Evolutionary conservation across 108 stramenopile genomes (phyloP).

Genomic region (Bacterosira constricta): DNA sequence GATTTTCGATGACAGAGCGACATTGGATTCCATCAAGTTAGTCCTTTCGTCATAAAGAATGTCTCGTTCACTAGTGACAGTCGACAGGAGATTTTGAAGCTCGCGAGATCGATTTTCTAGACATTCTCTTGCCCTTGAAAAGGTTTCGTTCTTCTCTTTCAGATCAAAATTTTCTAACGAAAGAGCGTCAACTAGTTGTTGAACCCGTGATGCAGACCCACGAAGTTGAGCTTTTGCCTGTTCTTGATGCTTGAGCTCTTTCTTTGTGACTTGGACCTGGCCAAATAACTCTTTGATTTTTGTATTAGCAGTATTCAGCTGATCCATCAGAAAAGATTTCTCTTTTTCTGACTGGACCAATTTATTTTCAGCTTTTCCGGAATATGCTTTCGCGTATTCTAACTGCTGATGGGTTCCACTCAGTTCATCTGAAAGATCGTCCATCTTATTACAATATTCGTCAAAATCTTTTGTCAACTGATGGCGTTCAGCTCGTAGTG

Average conservation of each 20-base stretch:
- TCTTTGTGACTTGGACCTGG: conserved; percentile 30
- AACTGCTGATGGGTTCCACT: neutral
- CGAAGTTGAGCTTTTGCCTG: conserved; percentile 28
- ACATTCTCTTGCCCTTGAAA: neutral
- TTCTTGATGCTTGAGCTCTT: conserved; percentile 17
- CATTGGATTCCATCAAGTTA: conserved; percentile 13
- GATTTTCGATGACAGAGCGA: neutral
- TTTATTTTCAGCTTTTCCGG: neutral
- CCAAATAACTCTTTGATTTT: conserved; percentile 10
- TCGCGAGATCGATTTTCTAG: conserved; percentile 16
- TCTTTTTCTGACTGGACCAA: conserved; percentile 15
- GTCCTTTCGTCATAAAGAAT: neutral
- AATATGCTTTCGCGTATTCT: neutral
- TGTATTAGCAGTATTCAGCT: conserved; percentile 4
- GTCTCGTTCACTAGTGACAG: conserved; percentile 14
- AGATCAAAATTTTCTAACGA: conserved; percentile 27
- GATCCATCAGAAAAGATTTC: neutral
- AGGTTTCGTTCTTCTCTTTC: conserved; percentile 27
- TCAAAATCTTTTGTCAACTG: neutral
- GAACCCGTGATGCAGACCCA: conserved; percentile 15
- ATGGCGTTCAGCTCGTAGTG: neutral
- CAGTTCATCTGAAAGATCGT: conserved; percentile 2
- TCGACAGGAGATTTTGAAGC: conserved; percentile 12
- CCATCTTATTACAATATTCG: neutral
- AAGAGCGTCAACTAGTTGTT: conserved; percentile 28